A percentile compares a stretch with the other conserved stretches of the same genome.
Evolutionary conservation across 345 rosid genomes (phyloP).

Genomic region (Carallia pectinifolia): DNA sequence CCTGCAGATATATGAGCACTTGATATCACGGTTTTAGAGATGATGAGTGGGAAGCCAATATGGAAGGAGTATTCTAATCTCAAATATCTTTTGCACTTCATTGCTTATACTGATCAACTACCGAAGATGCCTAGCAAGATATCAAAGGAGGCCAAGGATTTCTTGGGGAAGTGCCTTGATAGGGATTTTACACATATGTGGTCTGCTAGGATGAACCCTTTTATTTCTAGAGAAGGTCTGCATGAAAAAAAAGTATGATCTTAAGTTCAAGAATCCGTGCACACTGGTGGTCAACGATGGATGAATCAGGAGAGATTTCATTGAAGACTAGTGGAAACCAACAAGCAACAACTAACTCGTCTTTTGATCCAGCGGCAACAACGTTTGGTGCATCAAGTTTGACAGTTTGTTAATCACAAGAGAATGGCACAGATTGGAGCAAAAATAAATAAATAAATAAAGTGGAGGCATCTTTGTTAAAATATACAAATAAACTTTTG

Average conservation of each 20-base stretch:
- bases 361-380: too few relatives aligned
- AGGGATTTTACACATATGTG: neutral
- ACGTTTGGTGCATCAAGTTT: too few relatives aligned
- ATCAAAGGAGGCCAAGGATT: neutral
- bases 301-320: conserved; percentile 1
- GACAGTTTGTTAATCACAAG: too few relatives aligned
- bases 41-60: neutral
- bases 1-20: conserved; percentile 8
- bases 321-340: too few relatives aligned
- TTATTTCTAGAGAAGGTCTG: too few relatives aligned
- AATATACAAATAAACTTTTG: conserved; percentile 32
- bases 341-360: too few relatives aligned
- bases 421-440: too few relatives aligned
- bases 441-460: too few relatives aligned
- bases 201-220: neutral
- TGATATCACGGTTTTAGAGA: neutral
- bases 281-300: too few relatives aligned
- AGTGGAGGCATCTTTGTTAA: too few relatives aligned
- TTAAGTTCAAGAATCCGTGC: too few relatives aligned
- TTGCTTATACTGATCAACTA: neutral
- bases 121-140: neutral
- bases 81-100: neutral
- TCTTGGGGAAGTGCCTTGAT: neutral
- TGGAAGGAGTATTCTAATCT: neutral
- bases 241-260: too few relatives aligned